A percentile compares a stretch with the other conserved stretches of the same genome.
Evolutionary conservation across 2,329 filamentous ascomycete genomes (phyloP).

Genomic region (Macrophomina pseudophaseolina): DNA sequence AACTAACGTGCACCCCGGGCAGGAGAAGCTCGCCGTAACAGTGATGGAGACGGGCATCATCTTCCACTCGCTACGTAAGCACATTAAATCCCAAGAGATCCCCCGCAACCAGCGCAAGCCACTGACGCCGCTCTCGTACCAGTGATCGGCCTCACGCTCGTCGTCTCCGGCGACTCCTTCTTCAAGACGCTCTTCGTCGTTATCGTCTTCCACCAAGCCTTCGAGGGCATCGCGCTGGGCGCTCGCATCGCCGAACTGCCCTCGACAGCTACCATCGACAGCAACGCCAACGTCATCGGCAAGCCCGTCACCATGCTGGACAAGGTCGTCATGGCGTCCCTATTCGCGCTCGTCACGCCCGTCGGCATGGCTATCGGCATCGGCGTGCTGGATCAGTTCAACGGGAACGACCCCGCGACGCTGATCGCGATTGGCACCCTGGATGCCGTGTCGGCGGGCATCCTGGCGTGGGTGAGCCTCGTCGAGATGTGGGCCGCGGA

Average conservation of each 20-base stretch:
- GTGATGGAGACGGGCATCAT: constrained; percentile 76
- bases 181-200: constrained; percentile 63
- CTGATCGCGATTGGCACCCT: constrained; percentile 75
- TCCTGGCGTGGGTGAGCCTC: constrained; percentile 78
- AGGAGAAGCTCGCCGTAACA: constrained; percentile 49
- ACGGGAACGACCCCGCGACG: constrained; percentile 72
- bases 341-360: constrained; percentile 74
- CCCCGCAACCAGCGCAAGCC: too few species aligned
- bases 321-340: constrained; percentile 67
- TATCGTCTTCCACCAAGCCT: constrained; percentile 79
- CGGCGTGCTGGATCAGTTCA: constrained; percentile 71
- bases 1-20: not conserved
- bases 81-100: constrained; percentile 50
- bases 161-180: constrained; percentile 57
- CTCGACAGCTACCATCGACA: not conserved
- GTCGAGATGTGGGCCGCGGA: constrained; percentile 82
- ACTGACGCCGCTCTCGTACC: constrained; percentile 33
- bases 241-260: constrained; percentile 69
- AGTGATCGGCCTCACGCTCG: constrained; percentile 68
- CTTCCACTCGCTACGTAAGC: constrained; percentile 67
- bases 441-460: constrained; percentile 75
- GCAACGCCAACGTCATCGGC: not conserved
- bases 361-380: constrained; percentile 82
- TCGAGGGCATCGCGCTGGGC: constrained; percentile 77
- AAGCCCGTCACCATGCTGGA: constrained; percentile 34